phyloP scores from a whole-genome alignment of 257 asterid genomes.

The Fraxinus cuspidata region DNA sequence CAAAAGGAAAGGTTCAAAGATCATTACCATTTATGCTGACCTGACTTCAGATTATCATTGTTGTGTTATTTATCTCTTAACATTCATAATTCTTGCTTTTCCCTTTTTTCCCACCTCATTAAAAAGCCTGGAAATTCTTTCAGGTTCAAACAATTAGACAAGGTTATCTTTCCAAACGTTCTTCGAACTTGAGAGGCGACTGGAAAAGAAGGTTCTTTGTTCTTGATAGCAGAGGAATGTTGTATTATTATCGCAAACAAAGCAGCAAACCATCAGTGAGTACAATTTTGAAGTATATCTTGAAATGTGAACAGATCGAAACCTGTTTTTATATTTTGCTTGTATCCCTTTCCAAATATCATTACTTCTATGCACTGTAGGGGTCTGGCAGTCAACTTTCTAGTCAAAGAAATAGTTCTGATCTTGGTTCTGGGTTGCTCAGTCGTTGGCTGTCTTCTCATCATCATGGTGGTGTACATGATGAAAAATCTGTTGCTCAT shows the following conservation, averaged over 20 bases:
- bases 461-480: constrained; percentile 96
- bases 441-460: constrained; percentile 98
- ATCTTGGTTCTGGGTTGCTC: constrained; percentile 92
- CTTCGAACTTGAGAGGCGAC: constrained; percentile 94
- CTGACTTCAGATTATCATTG: constrained; percentile 13
- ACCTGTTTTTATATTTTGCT: constrained; percentile 7
- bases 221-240: constrained; percentile 98
- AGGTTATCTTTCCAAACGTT: constrained; percentile 96
- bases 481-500: constrained; percentile 98
- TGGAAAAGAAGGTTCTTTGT: constrained; percentile 99
- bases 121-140: constrained; percentile 34
- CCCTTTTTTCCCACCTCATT: constrained; percentile 20
- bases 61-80: constrained; percentile 12
- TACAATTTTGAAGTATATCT: constrained; percentile 28
- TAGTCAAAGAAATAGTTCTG: constrained; percentile 94
- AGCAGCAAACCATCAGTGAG: constrained; percentile 96
- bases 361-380: constrained; percentile 35
- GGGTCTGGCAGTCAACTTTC: constrained; percentile 85
- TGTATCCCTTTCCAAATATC: constrained; percentile 15
- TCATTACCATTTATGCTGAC: constrained; percentile 17
- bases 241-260: constrained; percentile 95
- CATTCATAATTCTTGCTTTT: constrained; percentile 2
- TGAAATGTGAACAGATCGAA: constrained; percentile 1
- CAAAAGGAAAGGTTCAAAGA: constrained; percentile 84
- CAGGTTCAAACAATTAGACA: constrained; percentile 99